Percentiles rank a stretch among this genome's conserved stretches.
phyloP scores from a whole-genome alignment of 768 basidiomycete genomes.

The Cubamyces lactineus region DNA sequence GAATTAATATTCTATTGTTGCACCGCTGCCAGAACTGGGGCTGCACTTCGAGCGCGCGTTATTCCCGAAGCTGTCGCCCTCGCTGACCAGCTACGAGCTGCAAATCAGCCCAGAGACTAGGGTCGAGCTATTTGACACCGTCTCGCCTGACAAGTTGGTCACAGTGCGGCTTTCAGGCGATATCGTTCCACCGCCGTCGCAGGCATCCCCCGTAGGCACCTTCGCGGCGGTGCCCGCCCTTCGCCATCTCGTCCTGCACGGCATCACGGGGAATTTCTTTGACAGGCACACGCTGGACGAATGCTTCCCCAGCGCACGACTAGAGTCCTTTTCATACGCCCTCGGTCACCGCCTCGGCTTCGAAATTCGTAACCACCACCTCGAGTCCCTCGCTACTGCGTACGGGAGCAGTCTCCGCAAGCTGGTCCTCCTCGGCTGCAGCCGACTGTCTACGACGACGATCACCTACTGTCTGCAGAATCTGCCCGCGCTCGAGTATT shows the following conservation, averaged over 20 bases:
- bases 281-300: slow-evolving; percentile 36
- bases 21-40: slow-evolving; percentile 14
- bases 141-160: slow-evolving; percentile 31
- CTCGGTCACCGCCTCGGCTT: slow-evolving; percentile 41
- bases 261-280: slow-evolving; percentile 41
- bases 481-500: slow-evolving; percentile 37
- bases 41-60: slow-evolving; percentile 43
- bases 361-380: slow-evolving; percentile 40
- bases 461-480: slow-evolving; percentile 36
- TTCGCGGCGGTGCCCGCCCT: slow-evolving; percentile 27
- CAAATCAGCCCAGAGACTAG: slow-evolving; percentile 37
- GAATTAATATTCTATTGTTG: not conserved
- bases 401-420: slow-evolving; percentile 32
- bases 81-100: slow-evolving; percentile 39
- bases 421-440: slow-evolving; percentile 42
- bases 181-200: slow-evolving; percentile 11
- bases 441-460: slow-evolving; percentile 34
- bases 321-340: slow-evolving; percentile 41
- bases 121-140: slow-evolving; percentile 34
- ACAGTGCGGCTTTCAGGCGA: slow-evolving; percentile 42
- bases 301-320: slow-evolving; percentile 34
- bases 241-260: slow-evolving; percentile 36
- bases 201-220: not conserved
- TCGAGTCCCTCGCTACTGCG: slow-evolving; percentile 36
- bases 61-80: slow-evolving; percentile 33